Conservation (phyloP, 768 basidiomycete genomes). For the Lyophyllum atratum region DNA sequence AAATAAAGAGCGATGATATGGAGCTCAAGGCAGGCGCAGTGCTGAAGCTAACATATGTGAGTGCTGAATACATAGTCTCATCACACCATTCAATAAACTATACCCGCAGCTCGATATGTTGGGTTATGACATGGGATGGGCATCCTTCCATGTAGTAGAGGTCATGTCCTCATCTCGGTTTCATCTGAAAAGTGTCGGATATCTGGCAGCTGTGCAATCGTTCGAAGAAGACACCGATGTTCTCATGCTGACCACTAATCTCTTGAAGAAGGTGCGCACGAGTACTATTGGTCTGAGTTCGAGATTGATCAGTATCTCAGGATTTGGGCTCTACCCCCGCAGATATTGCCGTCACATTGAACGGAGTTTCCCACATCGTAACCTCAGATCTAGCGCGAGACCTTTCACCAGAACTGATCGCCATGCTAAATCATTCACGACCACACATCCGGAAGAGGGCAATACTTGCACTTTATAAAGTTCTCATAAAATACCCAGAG, state of each 20-base stretch:
- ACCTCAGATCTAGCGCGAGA: conserved; percentile 91
- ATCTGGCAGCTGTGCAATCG: conserved; percentile 89
- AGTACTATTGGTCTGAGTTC: conserved; percentile 10
- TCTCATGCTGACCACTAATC: conserved; percentile 94
- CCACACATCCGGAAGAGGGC: conserved; percentile 90
- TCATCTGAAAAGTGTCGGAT: conserved; percentile 94
- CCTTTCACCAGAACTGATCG: conserved; percentile 79
- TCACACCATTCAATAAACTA: conserved; percentile 9
- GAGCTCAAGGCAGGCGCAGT: conserved; percentile 94
- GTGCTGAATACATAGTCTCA: conserved; percentile 32
- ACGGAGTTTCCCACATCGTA: conserved; percentile 82
- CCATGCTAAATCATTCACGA: conserved; percentile 88
- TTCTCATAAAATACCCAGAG: conserved; percentile 82
- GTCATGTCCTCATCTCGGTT: conserved; percentile 94
- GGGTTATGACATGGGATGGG: conserved; percentile 93
- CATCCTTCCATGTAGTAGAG: conserved; percentile 95
- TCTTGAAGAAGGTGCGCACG: conserved; percentile 82
- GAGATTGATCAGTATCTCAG: conserved; percentile 41
- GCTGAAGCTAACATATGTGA: conserved; percentile 94
- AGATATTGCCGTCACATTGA: conserved; percentile 75
- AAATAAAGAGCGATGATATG: conserved; percentile 94
- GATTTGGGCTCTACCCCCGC: conserved; percentile 78
- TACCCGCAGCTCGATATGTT: conserved; percentile 90
- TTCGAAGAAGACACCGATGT: conserved; percentile 96
- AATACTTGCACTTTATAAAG: conserved; percentile 79